Percentiles rank a stretch among this genome's conserved stretches.
These are phyloP conservation scores for Bolboschoenoplectus hybrid DNA, from an alignment of 202 grass and related monocot species.

Conservation along the genomic window DNA sequence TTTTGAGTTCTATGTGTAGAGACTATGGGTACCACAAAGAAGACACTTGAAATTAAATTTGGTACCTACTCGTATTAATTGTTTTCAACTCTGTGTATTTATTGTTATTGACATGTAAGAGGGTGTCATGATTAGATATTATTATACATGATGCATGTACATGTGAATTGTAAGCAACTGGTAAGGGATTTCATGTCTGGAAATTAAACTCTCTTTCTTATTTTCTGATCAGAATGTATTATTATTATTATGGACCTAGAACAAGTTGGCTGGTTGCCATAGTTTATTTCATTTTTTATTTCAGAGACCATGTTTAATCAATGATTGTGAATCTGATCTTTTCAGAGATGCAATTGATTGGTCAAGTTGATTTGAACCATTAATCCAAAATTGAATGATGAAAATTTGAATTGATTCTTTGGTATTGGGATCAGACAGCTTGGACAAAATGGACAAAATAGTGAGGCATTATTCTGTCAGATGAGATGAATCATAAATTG, in stretches of 20 bases:
- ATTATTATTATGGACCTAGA: neutral
- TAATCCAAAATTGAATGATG: neutral
- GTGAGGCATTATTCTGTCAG: conserved; percentile 12
- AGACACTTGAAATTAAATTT: neutral
- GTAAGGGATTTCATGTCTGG: neutral
- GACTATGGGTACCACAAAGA: neutral
- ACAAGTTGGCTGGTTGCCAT: conserved; percentile 17
- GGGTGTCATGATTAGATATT: conserved; percentile 32
- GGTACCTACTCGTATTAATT: neutral
- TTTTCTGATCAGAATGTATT: neutral
- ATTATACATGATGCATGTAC: neutral
- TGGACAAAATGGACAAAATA: neutral
- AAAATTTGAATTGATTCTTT: neutral
- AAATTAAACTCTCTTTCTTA: neutral
- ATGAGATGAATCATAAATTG: neutral
- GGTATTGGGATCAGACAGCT: neutral
- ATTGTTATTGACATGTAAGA: neutral
- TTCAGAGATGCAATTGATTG: conserved; percentile 23
- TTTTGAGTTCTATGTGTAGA: neutral
- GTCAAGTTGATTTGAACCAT: conserved; percentile 8
- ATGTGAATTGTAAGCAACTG: conserved; percentile 9
- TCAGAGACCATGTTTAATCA: conserved; percentile 6
- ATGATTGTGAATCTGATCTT: conserved; percentile 18
- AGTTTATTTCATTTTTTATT: neutral
- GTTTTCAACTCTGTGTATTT: neutral